phyloP scores from a whole-genome alignment of 345 rosid species.

The Garcia nutans region DNA sequence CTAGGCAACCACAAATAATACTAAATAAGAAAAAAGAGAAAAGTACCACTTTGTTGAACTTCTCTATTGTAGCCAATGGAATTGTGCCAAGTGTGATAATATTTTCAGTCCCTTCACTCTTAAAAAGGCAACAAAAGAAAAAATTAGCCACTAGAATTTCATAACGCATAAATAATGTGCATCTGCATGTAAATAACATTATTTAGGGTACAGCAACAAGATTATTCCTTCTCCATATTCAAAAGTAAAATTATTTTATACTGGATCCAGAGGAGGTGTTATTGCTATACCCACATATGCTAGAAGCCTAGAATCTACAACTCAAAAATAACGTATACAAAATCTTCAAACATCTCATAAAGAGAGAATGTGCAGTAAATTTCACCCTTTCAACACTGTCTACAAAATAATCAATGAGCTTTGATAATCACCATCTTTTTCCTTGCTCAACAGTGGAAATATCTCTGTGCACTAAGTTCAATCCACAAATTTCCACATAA shows the following conservation, averaged over 20 bases:
- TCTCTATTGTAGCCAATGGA: slow-evolving; percentile 85
- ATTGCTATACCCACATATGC: too few species aligned
- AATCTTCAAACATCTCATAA: background rate
- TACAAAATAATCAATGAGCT: background rate
- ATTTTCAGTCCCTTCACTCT: slow-evolving; percentile 83
- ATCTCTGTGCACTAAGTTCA: background rate
- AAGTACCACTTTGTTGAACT: slow-evolving; percentile 73
- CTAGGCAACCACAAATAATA: background rate
- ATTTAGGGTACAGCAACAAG: background rate
- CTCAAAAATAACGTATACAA: background rate
- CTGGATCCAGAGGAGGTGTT: background rate
- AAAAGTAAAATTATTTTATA: background rate
- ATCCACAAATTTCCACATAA: background rate
- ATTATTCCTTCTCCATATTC: background rate
- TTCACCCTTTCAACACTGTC: background rate
- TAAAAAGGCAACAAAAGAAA: slow-evolving; percentile 25
- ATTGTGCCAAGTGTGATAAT: slow-evolving; percentile 76
- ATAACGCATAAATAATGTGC: background rate
- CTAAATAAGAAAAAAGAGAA: background rate
- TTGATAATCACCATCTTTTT: background rate
- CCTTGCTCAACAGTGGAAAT: background rate
- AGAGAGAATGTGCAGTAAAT: background rate
- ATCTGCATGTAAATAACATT: background rate
- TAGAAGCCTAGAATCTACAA: background rate
- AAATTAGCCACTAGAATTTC: background rate